Base-by-base conservation (phyloP, 2,329 filamentous ascomycete genomes). In the Elsinoe batatas region DNA sequence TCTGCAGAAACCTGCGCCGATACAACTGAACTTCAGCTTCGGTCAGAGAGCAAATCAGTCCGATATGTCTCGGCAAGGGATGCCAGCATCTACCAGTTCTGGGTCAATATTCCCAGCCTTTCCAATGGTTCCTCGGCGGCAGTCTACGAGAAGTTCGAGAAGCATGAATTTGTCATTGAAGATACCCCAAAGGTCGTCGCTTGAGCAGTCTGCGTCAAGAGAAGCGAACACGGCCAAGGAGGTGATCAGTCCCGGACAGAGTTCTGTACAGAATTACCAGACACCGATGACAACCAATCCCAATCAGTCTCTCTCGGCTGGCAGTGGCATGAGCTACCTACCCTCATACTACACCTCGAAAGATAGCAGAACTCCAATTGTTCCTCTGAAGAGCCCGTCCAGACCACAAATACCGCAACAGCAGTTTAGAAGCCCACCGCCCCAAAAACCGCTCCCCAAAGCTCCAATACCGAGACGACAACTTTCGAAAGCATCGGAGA, bases 401-500 rank as follows among this genome's bases (percentile, higher is more conserved):
- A 57, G 61, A 51, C 61, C 47, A 20, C 33, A 26, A n/a, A 38
- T 51, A 51, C 32, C 47, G 8, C 47, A 51, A 26, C 47, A 51
- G 17, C 32, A 36, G 15, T 51, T 51, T 17, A n/a, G 47, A 7
- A 56, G 36, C 59, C 57, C 22, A 44, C 60, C 18, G 38, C 56
- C 17, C 56, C 53, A 22, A 3, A 58, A 58, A 37, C 43, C 44
- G n/a, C 35, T 56, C 1, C 44, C 54, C 12, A 50, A 32, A 18
- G 33, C 53, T 35, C 38, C 38, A 12, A 42, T 54, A 15, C 32
- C 40, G 32, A 56, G 58, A 6, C 56, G 54, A 54, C 56, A 51
- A 49, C 49, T 56, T 3, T 67, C 67, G 8, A 67, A 70, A 20
- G 60, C 56, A 12, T 68, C 65, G 6, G 69, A 72, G 15, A 76